phyloP scores from a whole-genome alignment of 75 land plant species.

The Pseudotsuga menziesii region DNA sequence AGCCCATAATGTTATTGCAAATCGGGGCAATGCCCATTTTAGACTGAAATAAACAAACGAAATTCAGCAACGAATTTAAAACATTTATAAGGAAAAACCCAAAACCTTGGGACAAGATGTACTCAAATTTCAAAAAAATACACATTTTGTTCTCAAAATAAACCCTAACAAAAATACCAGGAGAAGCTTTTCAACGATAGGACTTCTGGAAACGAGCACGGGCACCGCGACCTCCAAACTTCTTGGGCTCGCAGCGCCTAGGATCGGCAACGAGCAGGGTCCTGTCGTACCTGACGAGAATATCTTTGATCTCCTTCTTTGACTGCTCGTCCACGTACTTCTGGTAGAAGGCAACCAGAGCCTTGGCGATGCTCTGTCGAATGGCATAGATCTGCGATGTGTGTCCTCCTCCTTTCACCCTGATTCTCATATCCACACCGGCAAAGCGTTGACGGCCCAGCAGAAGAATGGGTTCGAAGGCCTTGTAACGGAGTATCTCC shows the following conservation, averaged over 20 bases:
- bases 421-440: constrained; percentile 66
- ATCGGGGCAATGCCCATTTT: too few relatives aligned
- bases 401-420: constrained; percentile 76
- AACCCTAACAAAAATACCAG: background rate
- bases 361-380: constrained; percentile 77
- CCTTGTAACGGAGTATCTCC: constrained; percentile 70
- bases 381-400: constrained; percentile 76
- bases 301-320: constrained; percentile 73
- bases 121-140: too few relatives aligned
- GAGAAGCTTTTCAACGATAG: constrained; percentile 39
- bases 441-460: constrained; percentile 59
- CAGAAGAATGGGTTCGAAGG: constrained; percentile 65
- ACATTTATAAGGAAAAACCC: too few relatives aligned
- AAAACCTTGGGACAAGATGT: too few relatives aligned
- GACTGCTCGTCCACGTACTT: constrained; percentile 73
- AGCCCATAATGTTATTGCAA: too few relatives aligned
- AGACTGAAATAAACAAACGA: too few relatives aligned
- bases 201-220: constrained; percentile 88
- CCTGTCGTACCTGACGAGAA: constrained; percentile 56
- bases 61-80: too few relatives aligned
- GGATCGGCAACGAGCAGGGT: constrained; percentile 78
- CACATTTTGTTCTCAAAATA: too few relatives aligned
- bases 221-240: constrained; percentile 79
- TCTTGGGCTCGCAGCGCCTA: constrained; percentile 73
- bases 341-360: constrained; percentile 64